Evolutionary conservation across 768 basidiomycete species (phyloP).

Genomic region (Trametes elegans): DNA sequence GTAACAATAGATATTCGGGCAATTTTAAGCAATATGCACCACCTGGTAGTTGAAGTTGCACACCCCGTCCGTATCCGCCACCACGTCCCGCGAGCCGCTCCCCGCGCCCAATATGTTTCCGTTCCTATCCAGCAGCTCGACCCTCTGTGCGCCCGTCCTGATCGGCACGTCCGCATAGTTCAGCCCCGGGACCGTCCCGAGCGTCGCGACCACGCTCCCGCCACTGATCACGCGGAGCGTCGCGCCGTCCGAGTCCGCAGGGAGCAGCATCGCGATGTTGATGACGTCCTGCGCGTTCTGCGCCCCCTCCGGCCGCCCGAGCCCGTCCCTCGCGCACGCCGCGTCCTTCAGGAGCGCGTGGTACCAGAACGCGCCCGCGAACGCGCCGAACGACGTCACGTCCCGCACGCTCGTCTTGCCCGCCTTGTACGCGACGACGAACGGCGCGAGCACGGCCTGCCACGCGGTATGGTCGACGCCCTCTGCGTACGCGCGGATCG

Average conservation of each 20-base stretch:
- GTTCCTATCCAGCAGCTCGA: not conserved
- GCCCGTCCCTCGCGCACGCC: conserved; percentile 15
- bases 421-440: conserved; percentile 21
- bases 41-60: conserved; percentile 14
- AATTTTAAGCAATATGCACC: conserved; percentile 2
- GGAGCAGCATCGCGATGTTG: conserved; percentile 9
- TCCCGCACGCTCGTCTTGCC: conserved; percentile 21
- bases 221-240: conserved; percentile 4
- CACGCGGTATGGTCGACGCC: conserved; percentile 35
- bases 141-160: conserved; percentile 2
- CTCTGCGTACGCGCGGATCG: conserved; percentile 37
- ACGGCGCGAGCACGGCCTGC: conserved; percentile 31
- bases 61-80: conserved; percentile 3
- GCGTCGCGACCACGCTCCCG: not conserved
- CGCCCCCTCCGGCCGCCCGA: conserved; percentile 6
- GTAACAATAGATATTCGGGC: no score
- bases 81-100: conserved; percentile 6
- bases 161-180: conserved; percentile 3
- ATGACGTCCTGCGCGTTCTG: conserved; percentile 9
- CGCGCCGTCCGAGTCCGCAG: not conserved
- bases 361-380: conserved; percentile 32
- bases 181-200: conserved; percentile 1
- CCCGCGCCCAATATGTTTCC: conserved; percentile 4
- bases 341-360: conserved; percentile 32
- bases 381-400: conserved; percentile 17